Evolutionary conservation across 1,284 basidiomycete genomes (phyloP).

Genomic region (Moniliophthora roreri): DNA sequence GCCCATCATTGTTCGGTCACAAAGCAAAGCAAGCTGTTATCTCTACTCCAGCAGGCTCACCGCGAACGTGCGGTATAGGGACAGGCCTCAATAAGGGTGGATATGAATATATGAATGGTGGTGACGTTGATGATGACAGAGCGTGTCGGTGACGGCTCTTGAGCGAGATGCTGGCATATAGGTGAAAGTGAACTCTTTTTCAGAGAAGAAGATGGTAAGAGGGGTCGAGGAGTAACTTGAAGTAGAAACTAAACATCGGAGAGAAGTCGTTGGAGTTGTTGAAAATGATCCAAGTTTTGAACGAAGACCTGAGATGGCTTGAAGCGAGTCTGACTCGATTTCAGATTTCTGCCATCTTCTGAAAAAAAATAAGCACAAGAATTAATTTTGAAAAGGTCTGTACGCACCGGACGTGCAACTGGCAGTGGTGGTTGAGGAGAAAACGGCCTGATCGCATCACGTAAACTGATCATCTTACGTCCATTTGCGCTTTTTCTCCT

Average conservation of each 20-base stretch:
- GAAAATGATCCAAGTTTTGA: slow-evolving; percentile 68
- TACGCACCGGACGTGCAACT: too few relatives aligned
- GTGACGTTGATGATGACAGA: slow-evolving; percentile 28
- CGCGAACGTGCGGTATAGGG: slow-evolving; percentile 27
- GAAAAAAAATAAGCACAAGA: too few relatives aligned
- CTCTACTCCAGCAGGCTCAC: slow-evolving; percentile 18
- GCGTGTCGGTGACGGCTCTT: slow-evolving; percentile 27
- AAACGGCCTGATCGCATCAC: too few relatives aligned
- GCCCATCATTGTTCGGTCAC: slow-evolving; percentile 46
- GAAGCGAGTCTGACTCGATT: slow-evolving; percentile 52
- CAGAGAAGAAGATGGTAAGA: slow-evolving; percentile 48
- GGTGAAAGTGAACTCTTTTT: slow-evolving; percentile 61
- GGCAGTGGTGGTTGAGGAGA: too few relatives aligned
- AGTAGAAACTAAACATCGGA: too few relatives aligned
- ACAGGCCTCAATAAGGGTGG: slow-evolving; percentile 46
- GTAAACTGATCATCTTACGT: too few relatives aligned
- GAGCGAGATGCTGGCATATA: slow-evolving; percentile 29
- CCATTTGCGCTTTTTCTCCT: too few relatives aligned
- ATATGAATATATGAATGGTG: too few relatives aligned
- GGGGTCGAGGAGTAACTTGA: slow-evolving; percentile 17
- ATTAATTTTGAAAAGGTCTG: too few relatives aligned
- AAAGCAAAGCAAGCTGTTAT: slow-evolving; percentile 33
- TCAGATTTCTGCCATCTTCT: slow-evolving; percentile 26
- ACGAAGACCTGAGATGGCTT: slow-evolving; percentile 64
- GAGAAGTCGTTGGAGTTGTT: slow-evolving; percentile 24